phyloP scores from a whole-genome alignment of 371 early-diverging fungal species.

The Apophysomyces elegans region DNA sequence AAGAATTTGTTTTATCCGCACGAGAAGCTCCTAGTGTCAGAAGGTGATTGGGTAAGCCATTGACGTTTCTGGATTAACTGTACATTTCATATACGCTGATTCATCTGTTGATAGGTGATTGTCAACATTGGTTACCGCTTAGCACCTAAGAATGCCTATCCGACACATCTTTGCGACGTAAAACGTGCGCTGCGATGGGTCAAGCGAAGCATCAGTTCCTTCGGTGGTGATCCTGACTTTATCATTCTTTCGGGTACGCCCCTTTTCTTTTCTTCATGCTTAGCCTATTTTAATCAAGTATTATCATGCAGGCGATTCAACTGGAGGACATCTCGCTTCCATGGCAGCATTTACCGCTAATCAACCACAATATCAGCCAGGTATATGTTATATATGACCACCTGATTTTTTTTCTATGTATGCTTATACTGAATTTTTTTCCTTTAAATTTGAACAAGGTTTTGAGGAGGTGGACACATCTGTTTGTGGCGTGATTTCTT shows the following conservation, averaged over 20 bases:
- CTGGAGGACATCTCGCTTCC: constrained; percentile 74
- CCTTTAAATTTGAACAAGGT: constrained; percentile 29
- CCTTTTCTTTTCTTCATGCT: not conserved
- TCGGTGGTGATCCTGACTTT: constrained; percentile 74
- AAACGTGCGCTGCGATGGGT: constrained; percentile 80
- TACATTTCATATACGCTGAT: constrained; percentile 1
- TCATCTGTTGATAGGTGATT: constrained; percentile 52
- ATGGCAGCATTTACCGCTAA: constrained; percentile 70
- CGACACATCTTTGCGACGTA: constrained; percentile 70
- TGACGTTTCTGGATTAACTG: not conserved
- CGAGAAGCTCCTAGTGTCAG: constrained; percentile 39
- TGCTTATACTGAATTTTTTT: no score
- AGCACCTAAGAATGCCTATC: constrained; percentile 57
- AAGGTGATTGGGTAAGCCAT: constrained; percentile 38
- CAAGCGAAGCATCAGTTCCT: constrained; percentile 58
- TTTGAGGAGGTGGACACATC: constrained; percentile 73
- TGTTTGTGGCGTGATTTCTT: constrained; percentile 57
- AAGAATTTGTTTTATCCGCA: constrained; percentile 55
- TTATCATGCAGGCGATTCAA: constrained; percentile 54
- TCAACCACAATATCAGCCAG: constrained; percentile 63
- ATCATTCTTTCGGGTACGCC: constrained; percentile 60
- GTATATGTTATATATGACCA: not conserved
- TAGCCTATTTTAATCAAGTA: not conserved
- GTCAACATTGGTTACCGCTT: constrained; percentile 73
- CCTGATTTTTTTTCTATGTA: no score